Conservation (phyloP, 2,329 filamentous ascomycete genomes). For the Arthrobotrys musiformis region DNA sequence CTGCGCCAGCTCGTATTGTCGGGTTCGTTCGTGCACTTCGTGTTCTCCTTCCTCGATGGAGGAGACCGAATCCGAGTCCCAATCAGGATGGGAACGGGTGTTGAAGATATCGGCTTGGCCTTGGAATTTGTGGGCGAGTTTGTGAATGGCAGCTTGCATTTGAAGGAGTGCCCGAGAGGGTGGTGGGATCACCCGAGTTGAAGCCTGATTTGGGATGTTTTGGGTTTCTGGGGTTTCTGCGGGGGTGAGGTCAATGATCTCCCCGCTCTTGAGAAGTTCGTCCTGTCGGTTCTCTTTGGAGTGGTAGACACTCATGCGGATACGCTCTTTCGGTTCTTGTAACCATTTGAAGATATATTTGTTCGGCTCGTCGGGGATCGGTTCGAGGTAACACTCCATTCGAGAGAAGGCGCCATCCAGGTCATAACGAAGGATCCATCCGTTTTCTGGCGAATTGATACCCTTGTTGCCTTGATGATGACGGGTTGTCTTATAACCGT, state of each 20-base stretch:
- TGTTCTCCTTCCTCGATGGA: slow-evolving; percentile 33
- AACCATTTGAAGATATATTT: slow-evolving; percentile 52
- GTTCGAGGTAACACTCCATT: slow-evolving; percentile 51
- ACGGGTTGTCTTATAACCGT: slow-evolving; percentile 39
- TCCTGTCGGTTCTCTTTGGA: slow-evolving; percentile 24
- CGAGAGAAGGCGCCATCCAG: slow-evolving; percentile 41
- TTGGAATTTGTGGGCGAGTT: slow-evolving; percentile 44
- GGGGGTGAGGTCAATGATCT: slow-evolving; percentile 44
- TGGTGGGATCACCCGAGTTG: slow-evolving; percentile 1
- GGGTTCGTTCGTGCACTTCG: not conserved
- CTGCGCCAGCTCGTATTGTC: slow-evolving; percentile 14
- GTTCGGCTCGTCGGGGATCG: slow-evolving; percentile 38
- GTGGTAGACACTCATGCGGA: slow-evolving; percentile 25
- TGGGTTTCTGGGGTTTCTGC: slow-evolving; percentile 28
- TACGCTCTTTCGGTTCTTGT: slow-evolving; percentile 32
- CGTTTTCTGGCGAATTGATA: slow-evolving; percentile 49
- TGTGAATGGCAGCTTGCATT: slow-evolving; percentile 51
- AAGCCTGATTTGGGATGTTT: not conserved
- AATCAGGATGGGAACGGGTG: slow-evolving; percentile 15
- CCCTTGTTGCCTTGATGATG: slow-evolving; percentile 44
- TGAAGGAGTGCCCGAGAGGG: slow-evolving; percentile 43
- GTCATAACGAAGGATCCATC: slow-evolving; percentile 46
- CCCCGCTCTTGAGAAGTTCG: slow-evolving; percentile 31
- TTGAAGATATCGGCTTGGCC: slow-evolving; percentile 47
- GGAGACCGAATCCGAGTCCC: slow-evolving; percentile 39